Percentiles rank a stretch among this genome's conserved stretches.
Evolutionary conservation across 441 rosid species (phyloP).

Genomic region (Euphorbia schlechtendalii): DNA sequence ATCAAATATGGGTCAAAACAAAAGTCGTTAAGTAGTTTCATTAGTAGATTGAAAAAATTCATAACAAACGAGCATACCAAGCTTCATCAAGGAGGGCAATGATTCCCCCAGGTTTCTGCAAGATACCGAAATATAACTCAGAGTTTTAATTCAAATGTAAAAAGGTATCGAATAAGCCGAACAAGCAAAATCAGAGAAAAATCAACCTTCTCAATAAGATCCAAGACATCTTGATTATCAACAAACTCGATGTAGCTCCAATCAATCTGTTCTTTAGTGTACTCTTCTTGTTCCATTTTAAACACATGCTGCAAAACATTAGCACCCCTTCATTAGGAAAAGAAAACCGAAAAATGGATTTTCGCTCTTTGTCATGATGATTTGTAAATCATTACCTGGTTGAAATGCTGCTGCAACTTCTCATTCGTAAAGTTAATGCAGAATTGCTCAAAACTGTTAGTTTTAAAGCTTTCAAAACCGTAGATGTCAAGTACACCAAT

Average conservation of each 20-base stretch:
- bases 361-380: conserved; percentile 7
- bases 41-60: no score
- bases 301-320: conserved; percentile 74
- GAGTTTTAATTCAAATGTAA: background rate
- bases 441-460: conserved; percentile 96
- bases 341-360: conserved; percentile 10
- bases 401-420: conserved; percentile 98
- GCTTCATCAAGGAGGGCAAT: conserved; percentile 97
- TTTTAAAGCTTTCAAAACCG: conserved; percentile 95
- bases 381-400: conserved; percentile 57
- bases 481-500: conserved; percentile 88
- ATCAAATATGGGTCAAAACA: no score
- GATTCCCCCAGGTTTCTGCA: conserved; percentile 98
- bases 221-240: no score
- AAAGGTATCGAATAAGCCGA: no score
- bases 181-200: no score
- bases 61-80: conserved; percentile 45
- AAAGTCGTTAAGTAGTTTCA: no score
- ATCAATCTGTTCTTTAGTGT: conserved; percentile 85
- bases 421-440: no score
- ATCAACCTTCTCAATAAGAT: conserved; percentile 97
- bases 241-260: conserved; percentile 99
- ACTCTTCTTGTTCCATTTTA: no score
- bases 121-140: conserved; percentile 9
- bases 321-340: conserved; percentile 19